Conservation (phyloP, 805 yeast genomes). For the Jamesozyma spencerorum region DNA sequence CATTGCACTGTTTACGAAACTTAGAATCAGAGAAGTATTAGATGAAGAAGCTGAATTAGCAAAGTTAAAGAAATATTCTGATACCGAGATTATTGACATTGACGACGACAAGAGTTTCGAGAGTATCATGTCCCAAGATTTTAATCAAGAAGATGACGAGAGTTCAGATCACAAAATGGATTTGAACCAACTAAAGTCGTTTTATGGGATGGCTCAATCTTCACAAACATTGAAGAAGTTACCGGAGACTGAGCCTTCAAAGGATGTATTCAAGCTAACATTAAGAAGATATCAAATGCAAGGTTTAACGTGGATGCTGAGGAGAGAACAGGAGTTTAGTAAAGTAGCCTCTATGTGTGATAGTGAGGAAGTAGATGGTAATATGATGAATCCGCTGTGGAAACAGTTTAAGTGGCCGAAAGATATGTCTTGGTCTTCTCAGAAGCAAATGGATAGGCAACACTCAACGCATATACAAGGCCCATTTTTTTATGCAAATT, state of each 20-base stretch:
- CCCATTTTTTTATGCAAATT: constrained; percentile 57
- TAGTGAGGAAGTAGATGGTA: constrained; percentile 36
- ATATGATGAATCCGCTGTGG: constrained; percentile 79
- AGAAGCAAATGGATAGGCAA: constrained; percentile 8
- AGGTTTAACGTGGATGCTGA: constrained; percentile 85
- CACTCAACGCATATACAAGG: constrained; percentile 1
- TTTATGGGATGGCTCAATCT: constrained; percentile 66
- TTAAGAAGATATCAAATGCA: constrained; percentile 74
- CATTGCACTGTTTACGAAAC: constrained; percentile 43
- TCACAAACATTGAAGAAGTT: constrained; percentile 45
- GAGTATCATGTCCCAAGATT: constrained; percentile 8
- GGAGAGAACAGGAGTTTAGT: constrained; percentile 56
- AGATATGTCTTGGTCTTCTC: constrained; percentile 33
- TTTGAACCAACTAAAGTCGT: constrained; percentile 63
- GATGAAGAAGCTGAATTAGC: constrained; percentile 13
- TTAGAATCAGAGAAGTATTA: constrained; percentile 27
- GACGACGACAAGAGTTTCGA: constrained; percentile 30
- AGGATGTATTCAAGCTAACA: constrained; percentile 43
- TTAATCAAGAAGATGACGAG: constrained; percentile 2
- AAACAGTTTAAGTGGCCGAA: constrained; percentile 67
- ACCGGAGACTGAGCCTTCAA: constrained; percentile 51
- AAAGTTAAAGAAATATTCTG: constrained; percentile 4
- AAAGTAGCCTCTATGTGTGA: constrained; percentile 15
- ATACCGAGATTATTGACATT: constrained; percentile 27
- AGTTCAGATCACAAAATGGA: constrained; percentile 37